These are phyloP conservation scores for Erysiphe pulchra DNA, from an alignment of 2,329 filamentous ascomycete species.

Conservation along the genomic window DNA sequence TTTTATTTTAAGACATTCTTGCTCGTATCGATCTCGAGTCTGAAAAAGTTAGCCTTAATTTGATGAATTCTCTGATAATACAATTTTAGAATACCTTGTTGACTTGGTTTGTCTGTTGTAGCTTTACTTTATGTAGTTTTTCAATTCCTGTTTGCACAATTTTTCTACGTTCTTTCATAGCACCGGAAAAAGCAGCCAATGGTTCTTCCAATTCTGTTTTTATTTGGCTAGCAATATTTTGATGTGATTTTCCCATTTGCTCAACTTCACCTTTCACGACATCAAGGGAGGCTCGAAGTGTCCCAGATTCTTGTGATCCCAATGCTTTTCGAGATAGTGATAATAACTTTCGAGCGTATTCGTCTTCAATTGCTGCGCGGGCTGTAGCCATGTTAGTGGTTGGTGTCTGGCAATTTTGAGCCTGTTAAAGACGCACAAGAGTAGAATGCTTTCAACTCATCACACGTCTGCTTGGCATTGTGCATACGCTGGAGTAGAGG, in stretches of 20 bases:
- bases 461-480: slow-evolving; percentile 76
- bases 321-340: slow-evolving; percentile 69
- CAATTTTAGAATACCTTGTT: slow-evolving; percentile 42
- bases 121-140: slow-evolving; percentile 78
- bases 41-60: slow-evolving; percentile 13
- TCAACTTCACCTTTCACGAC: slow-evolving; percentile 74
- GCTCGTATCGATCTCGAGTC: slow-evolving; percentile 84
- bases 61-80: not conserved
- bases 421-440: slow-evolving; percentile 26
- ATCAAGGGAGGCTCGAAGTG: slow-evolving; percentile 62
- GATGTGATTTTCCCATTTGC: slow-evolving; percentile 79
- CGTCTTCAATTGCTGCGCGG: slow-evolving; percentile 83
- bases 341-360: slow-evolving; percentile 75
- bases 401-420: not conserved
- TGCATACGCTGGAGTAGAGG: slow-evolving; percentile 89
- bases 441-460: slow-evolving; percentile 86
- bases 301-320: slow-evolving; percentile 67
- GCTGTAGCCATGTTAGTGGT: slow-evolving; percentile 22
- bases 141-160: slow-evolving; percentile 88
- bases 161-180: slow-evolving; percentile 89
- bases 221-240: slow-evolving; percentile 78
- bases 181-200: slow-evolving; percentile 68
- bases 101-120: slow-evolving; percentile 68
- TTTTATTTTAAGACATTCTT: slow-evolving; percentile 95
- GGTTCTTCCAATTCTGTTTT: slow-evolving; percentile 90